Conservation (phyloP, 768 basidiomycete species). For the Myochromella boudieri region DNA sequence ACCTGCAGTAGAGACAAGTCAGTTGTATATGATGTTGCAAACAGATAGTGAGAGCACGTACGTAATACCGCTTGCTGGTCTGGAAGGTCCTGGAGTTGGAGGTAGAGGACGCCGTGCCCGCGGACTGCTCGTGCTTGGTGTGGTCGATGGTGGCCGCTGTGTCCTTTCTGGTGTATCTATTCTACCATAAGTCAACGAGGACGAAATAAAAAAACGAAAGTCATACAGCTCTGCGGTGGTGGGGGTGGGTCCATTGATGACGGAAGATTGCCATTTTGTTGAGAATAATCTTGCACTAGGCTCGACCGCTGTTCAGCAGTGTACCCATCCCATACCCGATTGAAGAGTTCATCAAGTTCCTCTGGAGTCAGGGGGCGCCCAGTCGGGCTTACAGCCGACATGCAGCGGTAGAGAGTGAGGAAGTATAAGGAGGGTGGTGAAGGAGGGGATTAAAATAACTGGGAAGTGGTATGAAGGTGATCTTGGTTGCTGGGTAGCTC, state of each 20-base stretch:
- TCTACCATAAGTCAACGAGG: too few species aligned
- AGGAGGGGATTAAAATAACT: neutral
- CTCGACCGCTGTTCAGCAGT: conserved; percentile 27
- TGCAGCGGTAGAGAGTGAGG: neutral
- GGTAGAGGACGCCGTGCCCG: conserved; percentile 23
- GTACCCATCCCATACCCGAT: conserved; percentile 56
- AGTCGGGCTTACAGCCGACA: conserved; percentile 9
- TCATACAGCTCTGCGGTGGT: conserved; percentile 8
- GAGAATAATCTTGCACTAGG: conserved; percentile 2
- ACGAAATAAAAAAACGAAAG: too few species aligned
- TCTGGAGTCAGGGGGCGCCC: conserved; percentile 30
- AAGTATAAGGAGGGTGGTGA: conserved; percentile 5
- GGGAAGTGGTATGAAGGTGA: conserved; percentile 3
- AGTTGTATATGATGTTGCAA: too few species aligned
- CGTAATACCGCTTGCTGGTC: conserved; percentile 10
- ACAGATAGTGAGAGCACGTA: conserved; percentile 16
- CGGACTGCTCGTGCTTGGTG: conserved; percentile 13
- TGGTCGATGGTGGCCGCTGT: conserved; percentile 16
- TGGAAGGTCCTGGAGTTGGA: conserved; percentile 23
- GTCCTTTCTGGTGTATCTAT: conserved; percentile 13
- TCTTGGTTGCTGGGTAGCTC: conserved; percentile 13
- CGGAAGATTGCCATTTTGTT: neutral
- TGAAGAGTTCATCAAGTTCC: conserved; percentile 58
- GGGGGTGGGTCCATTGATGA: conserved; percentile 2
- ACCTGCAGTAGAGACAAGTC: neutral